Evolutionary conservation across 2,329 filamentous ascomycete species (phyloP).

Genomic region (Ilyonectria destructans): DNA sequence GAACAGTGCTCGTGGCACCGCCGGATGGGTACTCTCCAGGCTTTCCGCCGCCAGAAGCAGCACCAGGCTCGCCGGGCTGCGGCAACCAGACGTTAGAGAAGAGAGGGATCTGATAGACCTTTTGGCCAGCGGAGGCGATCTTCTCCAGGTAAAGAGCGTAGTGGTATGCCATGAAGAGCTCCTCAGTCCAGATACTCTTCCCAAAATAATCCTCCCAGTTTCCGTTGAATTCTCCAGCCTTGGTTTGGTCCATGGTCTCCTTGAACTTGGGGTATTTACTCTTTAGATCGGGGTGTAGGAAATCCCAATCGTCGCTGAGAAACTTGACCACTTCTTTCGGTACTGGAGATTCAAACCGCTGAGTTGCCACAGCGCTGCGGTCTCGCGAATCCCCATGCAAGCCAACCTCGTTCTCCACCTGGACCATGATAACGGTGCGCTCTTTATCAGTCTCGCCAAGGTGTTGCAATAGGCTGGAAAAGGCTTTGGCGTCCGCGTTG

Average conservation of each 20-base stretch:
- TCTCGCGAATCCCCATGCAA: slow-evolving; percentile 66
- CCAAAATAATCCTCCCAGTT: slow-evolving; percentile 52
- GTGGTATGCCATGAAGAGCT: slow-evolving; percentile 51
- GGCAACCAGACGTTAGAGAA: slow-evolving; percentile 51
- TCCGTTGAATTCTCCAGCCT: no score
- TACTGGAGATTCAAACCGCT: slow-evolving; percentile 31
- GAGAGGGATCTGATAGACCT: slow-evolving; percentile 42
- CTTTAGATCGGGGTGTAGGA: slow-evolving; percentile 19
- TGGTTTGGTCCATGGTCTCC: no score
- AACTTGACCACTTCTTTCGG: slow-evolving; percentile 20
- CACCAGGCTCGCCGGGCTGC: slow-evolving; percentile 39
- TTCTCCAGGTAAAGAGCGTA: slow-evolving; percentile 45
- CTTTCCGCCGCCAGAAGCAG: slow-evolving; percentile 45
- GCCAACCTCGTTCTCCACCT: slow-evolving; percentile 68
- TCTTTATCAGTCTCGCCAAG: slow-evolving; percentile 58
- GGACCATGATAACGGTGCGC: slow-evolving; percentile 68
- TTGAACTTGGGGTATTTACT: background rate
- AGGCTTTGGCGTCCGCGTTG: slow-evolving; percentile 42
- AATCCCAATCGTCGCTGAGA: slow-evolving; percentile 13
- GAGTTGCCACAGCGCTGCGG: slow-evolving; percentile 55
- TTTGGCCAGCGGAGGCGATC: slow-evolving; percentile 46
- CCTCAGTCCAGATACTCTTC: slow-evolving; percentile 41
- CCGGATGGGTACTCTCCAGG: slow-evolving; percentile 54
- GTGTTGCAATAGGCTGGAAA: slow-evolving; percentile 49
- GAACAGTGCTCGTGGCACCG: slow-evolving; percentile 42